These are phyloP conservation scores for Picochlorum sp. DNA, from an alignment of 139 green algal genomes.

Conservation along the genomic window DNA sequence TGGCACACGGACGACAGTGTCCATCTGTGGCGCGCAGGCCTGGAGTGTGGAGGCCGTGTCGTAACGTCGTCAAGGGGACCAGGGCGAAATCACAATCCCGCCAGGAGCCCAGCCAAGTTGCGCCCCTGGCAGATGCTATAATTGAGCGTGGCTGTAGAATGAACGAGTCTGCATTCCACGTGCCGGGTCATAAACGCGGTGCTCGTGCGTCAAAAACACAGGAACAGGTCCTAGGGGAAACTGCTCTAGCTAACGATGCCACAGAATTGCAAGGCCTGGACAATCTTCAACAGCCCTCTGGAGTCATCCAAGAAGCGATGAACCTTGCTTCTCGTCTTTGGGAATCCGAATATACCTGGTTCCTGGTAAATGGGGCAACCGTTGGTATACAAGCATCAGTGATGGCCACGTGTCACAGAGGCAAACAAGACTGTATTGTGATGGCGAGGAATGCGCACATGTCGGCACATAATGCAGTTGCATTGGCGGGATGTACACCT, in stretches of 20 bases:
- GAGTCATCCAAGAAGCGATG: constrained; percentile 65
- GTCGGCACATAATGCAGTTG: constrained; percentile 59
- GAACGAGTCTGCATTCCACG: constrained; percentile 52
- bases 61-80: no score
- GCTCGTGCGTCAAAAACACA: constrained; percentile 11
- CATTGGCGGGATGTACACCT: constrained; percentile 41
- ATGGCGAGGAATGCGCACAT: constrained; percentile 76
- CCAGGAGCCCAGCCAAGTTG: neutral
- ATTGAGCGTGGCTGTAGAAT: constrained; percentile 11
- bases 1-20: no score
- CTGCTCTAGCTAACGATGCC: constrained; percentile 45
- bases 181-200: constrained; percentile 71
- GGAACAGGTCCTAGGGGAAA: neutral
- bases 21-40: no score
- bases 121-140: constrained; percentile 49
- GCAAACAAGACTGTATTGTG: constrained; percentile 37
- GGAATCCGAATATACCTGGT: constrained; percentile 64
- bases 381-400: constrained; percentile 63
- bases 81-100: no score
- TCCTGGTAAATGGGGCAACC: constrained; percentile 87
- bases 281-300: constrained; percentile 55
- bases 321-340: constrained; percentile 51
- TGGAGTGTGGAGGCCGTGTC: no score
- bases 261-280: constrained; percentile 80
- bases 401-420: constrained; percentile 41